phyloP scores from a whole-genome alignment of 345 rosid species.

The Brassica nigra region DNA sequence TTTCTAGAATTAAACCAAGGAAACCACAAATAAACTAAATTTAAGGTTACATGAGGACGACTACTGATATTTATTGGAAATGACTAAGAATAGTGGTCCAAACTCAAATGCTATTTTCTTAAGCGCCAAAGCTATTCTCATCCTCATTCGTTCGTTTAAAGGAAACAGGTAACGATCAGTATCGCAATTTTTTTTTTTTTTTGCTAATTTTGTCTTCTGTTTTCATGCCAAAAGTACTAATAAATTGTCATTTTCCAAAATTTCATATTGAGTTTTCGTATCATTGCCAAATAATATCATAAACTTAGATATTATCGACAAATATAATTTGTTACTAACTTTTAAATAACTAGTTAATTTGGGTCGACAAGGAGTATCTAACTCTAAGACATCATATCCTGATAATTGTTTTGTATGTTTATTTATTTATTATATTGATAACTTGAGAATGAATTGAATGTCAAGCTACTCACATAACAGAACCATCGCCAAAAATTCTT shows the following conservation, averaged over 20 bases:
- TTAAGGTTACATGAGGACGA: not conserved
- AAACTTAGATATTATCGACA: not conserved
- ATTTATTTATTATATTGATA: not conserved
- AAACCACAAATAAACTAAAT: not conserved
- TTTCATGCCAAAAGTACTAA: constrained; percentile 21
- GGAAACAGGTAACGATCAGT: constrained; percentile 22
- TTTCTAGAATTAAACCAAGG: not conserved
- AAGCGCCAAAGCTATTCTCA: constrained; percentile 16
- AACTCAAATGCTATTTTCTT: not conserved
- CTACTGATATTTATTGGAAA: not conserved
- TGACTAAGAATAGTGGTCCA: not conserved
- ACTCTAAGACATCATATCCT: not conserved
- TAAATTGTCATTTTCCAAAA: not conserved
- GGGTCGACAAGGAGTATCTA: not conserved
- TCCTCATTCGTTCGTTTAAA: constrained; percentile 24
- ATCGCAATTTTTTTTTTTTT: not conserved
- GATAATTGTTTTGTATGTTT: not conserved
- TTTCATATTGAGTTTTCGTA: constrained; percentile 20
- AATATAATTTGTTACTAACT: too few species aligned
- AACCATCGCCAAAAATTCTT: not conserved
- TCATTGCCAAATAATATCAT: constrained; percentile 28
- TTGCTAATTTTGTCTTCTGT: constrained; percentile 27
- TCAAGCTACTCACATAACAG: not conserved
- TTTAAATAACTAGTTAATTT: not conserved
- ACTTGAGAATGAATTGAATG: not conserved